Evolutionary conservation across 2,329 filamentous ascomycete species (phyloP), one percentile per base, ranked within the genome.

Genomic region (Zymoseptoria brevis): DNA sequence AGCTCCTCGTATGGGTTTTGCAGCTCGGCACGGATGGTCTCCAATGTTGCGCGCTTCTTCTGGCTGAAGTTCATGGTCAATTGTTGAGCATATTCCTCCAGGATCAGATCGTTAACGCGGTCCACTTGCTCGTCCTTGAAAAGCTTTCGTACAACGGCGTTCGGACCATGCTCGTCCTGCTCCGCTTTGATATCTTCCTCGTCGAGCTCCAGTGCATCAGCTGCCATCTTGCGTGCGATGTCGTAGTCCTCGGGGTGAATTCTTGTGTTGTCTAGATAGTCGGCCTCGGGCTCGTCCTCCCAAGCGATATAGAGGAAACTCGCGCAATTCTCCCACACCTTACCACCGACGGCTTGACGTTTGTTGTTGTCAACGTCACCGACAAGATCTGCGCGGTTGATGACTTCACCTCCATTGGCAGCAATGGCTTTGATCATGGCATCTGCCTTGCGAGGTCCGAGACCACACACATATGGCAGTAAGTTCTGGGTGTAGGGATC

Each of bases 181-280:
- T 97, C 92, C 1, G 89, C 90, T 75, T 96, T 95, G 72, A 99
- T 90, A 69, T 99, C 94, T 77, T 99, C 94, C 75, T 99, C 94
- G 67, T 99, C 94, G 66, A 99, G 81, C 72, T 96, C 93, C 53
- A 99, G 80, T 16, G 94, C 94, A 79, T 99, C 94, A 3, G 94
- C 94, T 19, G 94, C 94, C 87, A 99, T 97, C 77, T 99, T 99
- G 67, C 93, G 89, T 54, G 91, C 94, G 62, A 99, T 87, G 67
- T 99, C 94, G 74, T 99, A 99, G 72, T 99, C 94, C 77, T 99
- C 94, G 1, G 94, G 94, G 70, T 99, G 94, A 19, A 99, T 91
- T 78, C 94, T 89, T 53, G 94, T 99, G 72, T 94, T 96, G 75
- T 99, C 94, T 24, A 99, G 81, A 60, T 95, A 96, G 72, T 99